Percentiles rank a stretch among this genome's conserved stretches.
Conservation (phyloP, 2,329 filamentous ascomycete genomes). For the Diplocarpon mali region DNA sequence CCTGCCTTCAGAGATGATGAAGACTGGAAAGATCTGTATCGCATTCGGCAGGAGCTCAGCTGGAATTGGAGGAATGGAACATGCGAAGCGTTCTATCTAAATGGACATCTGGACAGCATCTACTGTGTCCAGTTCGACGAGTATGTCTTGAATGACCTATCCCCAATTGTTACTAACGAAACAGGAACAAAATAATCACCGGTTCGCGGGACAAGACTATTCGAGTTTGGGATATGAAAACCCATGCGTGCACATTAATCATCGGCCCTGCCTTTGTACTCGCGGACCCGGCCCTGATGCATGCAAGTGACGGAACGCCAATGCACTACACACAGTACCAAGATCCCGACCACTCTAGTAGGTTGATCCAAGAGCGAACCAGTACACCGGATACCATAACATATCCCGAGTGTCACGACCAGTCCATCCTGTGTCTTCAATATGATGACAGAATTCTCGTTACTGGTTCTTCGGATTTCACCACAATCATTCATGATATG, state of each 20-base stretch:
- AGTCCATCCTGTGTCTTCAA: slow-evolving; percentile 88
- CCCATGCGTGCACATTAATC: slow-evolving; percentile 71
- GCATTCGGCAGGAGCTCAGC: slow-evolving; percentile 64
- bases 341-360: slow-evolving; percentile 15
- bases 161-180: slow-evolving; percentile 23
- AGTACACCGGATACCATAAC: slow-evolving; percentile 45
- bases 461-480: slow-evolving; percentile 86
- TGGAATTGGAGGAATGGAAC: slow-evolving; percentile 69
- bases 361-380: slow-evolving; percentile 21
- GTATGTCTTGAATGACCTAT: slow-evolving; percentile 36
- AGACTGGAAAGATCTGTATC: slow-evolving; percentile 80
- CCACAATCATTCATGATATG: slow-evolving; percentile 85
- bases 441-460: slow-evolving; percentile 90
- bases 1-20: slow-evolving; percentile 47
- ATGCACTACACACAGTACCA: slow-evolving; percentile 44
- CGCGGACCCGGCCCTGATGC: slow-evolving; percentile 38
- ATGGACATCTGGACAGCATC: slow-evolving; percentile 89
- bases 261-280: slow-evolving; percentile 68
- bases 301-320: slow-evolving; percentile 39
- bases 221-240: slow-evolving; percentile 90
- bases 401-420: slow-evolving; percentile 64
- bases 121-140: slow-evolving; percentile 98
- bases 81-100: slow-evolving; percentile 75
- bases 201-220: slow-evolving; percentile 93
- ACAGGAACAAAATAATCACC: slow-evolving; percentile 84